Percentiles rank a stretch among this genome's conserved stretches.
These are phyloP conservation scores for Tylopilus sp. DNA, from an alignment of 768 basidiomycete species.

Conservation along the genomic window DNA sequence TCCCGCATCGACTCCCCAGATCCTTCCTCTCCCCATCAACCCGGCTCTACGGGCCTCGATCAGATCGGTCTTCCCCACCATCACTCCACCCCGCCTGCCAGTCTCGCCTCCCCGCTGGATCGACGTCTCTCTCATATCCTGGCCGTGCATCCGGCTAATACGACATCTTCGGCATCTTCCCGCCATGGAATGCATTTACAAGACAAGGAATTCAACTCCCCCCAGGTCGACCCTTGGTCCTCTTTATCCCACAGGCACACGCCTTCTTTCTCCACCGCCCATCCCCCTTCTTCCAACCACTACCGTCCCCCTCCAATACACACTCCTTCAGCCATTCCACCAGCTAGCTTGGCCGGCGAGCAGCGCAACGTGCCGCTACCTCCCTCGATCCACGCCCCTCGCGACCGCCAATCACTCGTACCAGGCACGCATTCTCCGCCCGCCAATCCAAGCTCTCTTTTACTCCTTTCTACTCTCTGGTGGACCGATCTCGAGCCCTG, in stretches of 20 bases:
- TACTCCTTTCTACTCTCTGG: slow-evolving; percentile 65
- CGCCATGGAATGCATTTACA: slow-evolving; percentile 35
- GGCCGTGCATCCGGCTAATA: slow-evolving; percentile 13
- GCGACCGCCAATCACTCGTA: slow-evolving; percentile 12
- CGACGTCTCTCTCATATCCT: slow-evolving; percentile 17
- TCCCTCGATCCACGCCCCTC: slow-evolving; percentile 15
- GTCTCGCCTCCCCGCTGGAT: slow-evolving; percentile 18
- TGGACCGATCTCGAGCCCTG: slow-evolving; percentile 90
- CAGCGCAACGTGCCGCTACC: slow-evolving; percentile 17
- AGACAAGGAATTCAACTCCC: slow-evolving; percentile 35
- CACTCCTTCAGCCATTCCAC: slow-evolving; percentile 20
- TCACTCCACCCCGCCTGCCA: slow-evolving; percentile 11
- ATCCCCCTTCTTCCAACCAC: slow-evolving; percentile 44
- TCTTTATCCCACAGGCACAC: slow-evolving; percentile 34
- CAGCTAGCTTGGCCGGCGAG: slow-evolving; percentile 19
- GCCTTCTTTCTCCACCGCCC: slow-evolving; percentile 20
- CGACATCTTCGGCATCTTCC: slow-evolving; percentile 29
- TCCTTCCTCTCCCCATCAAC: slow-evolving; percentile 28
- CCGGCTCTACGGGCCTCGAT: slow-evolving; percentile 35
- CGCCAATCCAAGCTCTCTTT: slow-evolving; percentile 26
- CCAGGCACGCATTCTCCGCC: slow-evolving; percentile 21
- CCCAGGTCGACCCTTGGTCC: slow-evolving; percentile 31
- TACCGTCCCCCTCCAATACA: slow-evolving; percentile 38
- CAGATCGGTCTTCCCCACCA: slow-evolving; percentile 12
- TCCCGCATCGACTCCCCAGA: slow-evolving; percentile 43